Percentiles rank a stretch among this genome's conserved stretches.
Conservation (phyloP, 169 alveolate genomes). For the Eimeria necatrix region DNA sequence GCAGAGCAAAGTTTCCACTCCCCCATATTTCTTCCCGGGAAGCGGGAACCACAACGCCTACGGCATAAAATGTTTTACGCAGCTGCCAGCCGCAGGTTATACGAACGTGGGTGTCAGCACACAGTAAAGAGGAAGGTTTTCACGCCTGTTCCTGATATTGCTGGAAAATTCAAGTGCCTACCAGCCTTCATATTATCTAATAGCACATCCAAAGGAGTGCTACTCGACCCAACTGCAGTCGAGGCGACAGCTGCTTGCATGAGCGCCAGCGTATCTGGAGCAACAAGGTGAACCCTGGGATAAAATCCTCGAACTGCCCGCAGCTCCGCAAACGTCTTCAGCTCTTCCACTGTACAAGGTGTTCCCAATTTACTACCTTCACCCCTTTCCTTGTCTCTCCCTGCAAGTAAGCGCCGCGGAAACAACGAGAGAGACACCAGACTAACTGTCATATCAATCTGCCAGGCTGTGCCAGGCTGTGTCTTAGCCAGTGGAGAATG, state of each 20-base stretch:
- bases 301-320: slow-evolving; percentile 75
- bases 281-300: slow-evolving; percentile 70
- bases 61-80: neutral
- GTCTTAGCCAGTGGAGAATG: no score
- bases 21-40: slow-evolving; percentile 68
- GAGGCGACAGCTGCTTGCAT: slow-evolving; percentile 73
- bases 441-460: no score
- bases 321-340: slow-evolving; percentile 70
- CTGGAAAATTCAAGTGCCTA: neutral
- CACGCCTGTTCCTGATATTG: neutral
- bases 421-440: neutral
- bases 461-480: no score
- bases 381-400: neutral
- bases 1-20: slow-evolving; percentile 66
- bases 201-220: slow-evolving; percentile 59
- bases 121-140: no score
- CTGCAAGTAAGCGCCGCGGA: slow-evolving; percentile 4
- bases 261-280: slow-evolving; percentile 64
- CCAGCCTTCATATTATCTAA: slow-evolving; percentile 70
- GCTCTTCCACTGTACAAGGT: slow-evolving; percentile 22
- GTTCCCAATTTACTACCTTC: neutral
- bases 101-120: neutral
- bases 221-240: slow-evolving; percentile 61
- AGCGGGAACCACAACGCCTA: slow-evolving; percentile 69
- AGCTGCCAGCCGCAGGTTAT: neutral